Base-by-base conservation (phyloP, 306 rosid genomes). In the Lathyrus tuberosus region DNA sequence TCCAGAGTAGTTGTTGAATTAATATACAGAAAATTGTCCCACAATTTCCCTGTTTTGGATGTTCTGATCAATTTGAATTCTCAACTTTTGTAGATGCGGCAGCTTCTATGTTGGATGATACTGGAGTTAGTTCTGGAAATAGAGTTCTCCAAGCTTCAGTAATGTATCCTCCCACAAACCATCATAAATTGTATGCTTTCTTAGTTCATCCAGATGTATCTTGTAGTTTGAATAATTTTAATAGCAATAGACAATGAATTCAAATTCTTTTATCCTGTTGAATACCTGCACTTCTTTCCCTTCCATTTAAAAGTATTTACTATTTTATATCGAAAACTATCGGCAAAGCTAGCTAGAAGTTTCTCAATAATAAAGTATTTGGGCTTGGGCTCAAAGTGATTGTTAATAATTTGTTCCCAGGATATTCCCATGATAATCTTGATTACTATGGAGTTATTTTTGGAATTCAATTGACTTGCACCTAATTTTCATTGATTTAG, bases 161-260 rank as follows among this genome's bases (percentile, higher is more conserved):
- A 62, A 87, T 74, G 76, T 77, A 70, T 84, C 95, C 91, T 74
- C 91, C 92, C 28, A 77, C 87, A 78, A 89, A 91, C 80, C 94
- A 95, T 48, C 86, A 82, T 75, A 91, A 94, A 90, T 73, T 82
- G 99, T 94, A 88, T 65, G 90, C 52, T 78, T 84, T 77, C 82
- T 80, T 44, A 40, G 83, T 84, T 78, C 79, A 69, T 75, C 40
- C 65, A 65, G n/a, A 30, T 16, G 15, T 47, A 30, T 47, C 71
- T 44, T 78, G 72, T 52, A 14, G 59, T 74, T 15, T 76, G 62
- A 62, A 81, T 65, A 35, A 35, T 35, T 35, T 35, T 35, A 35
- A 35, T 35, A 35, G 40, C 40, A 35, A 35, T 35, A 35, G 10
- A 35, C 20, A 66, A 47, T 56, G 66, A 57, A 53, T 71, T 70